A percentile compares a stretch with the other conserved stretches of the same genome.
phyloP scores from a whole-genome alignment of 1,139 yeast genomes.

The Lodderomyces margitis region DNA sequence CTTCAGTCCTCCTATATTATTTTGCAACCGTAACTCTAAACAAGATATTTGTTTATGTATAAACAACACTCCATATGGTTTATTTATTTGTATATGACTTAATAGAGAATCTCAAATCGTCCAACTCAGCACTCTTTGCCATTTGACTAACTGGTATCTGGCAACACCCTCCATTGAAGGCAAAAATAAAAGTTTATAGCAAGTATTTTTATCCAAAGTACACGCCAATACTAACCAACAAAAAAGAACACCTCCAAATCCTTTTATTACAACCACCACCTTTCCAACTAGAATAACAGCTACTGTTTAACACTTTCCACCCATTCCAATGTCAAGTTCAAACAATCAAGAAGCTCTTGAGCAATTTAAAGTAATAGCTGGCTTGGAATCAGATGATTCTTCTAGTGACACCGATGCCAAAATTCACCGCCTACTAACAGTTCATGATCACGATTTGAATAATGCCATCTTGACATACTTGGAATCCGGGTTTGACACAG shows the following conservation, averaged over 20 bases:
- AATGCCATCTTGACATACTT: slow-evolving; percentile 50
- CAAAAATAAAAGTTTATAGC: not conserved
- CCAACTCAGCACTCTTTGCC: too few species aligned
- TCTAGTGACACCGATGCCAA: slow-evolving; percentile 36
- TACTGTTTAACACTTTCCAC: too few species aligned
- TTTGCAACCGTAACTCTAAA: too few species aligned
- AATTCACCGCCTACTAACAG: slow-evolving; percentile 35
- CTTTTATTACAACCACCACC: too few species aligned
- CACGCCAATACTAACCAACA: not conserved
- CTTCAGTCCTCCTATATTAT: too few species aligned
- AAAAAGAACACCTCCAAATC: not conserved
- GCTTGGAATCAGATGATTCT: slow-evolving; percentile 3
- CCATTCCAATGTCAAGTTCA: not conserved
- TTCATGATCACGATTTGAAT: slow-evolving; percentile 49
- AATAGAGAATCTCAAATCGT: too few species aligned
- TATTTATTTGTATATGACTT: too few species aligned
- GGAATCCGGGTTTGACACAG: slow-evolving; percentile 45
- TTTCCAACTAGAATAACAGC: too few species aligned
- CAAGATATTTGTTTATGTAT: too few species aligned
- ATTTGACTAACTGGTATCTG: too few species aligned
- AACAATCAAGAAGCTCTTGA: slow-evolving; percentile 17
- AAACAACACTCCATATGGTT: too few species aligned
- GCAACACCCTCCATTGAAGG: too few species aligned
- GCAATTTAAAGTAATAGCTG: slow-evolving; percentile 46
- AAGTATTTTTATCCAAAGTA: not conserved